These are phyloP conservation scores for Ceratobasidium sp. DNA, from an alignment of 1,284 basidiomycete species.

Conservation along the genomic window DNA sequence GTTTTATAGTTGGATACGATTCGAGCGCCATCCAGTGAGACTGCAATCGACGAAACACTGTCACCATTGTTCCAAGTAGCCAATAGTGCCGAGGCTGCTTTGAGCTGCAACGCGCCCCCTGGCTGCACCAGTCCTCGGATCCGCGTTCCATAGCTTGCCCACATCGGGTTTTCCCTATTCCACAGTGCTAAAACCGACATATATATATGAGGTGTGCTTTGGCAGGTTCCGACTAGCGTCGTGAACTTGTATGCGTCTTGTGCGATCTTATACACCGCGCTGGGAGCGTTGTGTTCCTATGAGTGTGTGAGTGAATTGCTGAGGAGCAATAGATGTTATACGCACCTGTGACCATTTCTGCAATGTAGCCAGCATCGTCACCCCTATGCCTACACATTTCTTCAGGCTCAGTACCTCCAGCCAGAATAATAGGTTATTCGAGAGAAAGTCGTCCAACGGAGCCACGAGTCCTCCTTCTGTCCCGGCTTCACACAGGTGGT, in stretches of 20 bases:
- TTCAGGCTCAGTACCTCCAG: conserved; percentile 42
- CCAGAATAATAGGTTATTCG: conserved; percentile 31
- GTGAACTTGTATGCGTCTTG: neutral
- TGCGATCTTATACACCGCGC: too few relatives aligned
- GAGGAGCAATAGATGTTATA: neutral
- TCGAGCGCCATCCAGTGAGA: neutral
- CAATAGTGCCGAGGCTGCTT: neutral
- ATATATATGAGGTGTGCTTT: too few relatives aligned
- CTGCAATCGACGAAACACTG: neutral
- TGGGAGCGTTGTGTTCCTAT: too few relatives aligned
- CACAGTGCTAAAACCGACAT: neutral
- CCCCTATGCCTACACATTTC: neutral
- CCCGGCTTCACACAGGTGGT: conserved; percentile 10
- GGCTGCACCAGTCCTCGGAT: neutral
- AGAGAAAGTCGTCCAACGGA: conserved; percentile 16
- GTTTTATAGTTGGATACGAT: too few relatives aligned
- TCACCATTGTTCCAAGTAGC: neutral
- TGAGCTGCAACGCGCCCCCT: neutral
- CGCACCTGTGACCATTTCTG: neutral
- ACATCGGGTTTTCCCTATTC: neutral
- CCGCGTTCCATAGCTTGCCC: neutral
- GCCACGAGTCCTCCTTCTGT: neutral
- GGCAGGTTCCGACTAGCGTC: neutral
- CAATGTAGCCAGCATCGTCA: neutral
- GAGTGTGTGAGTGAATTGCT: too few relatives aligned